Percentiles rank a stretch among this genome's conserved stretches.
Evolutionary conservation across 371 early-diverging fungal species (phyloP).

Genomic region (Mucor indicus): DNA sequence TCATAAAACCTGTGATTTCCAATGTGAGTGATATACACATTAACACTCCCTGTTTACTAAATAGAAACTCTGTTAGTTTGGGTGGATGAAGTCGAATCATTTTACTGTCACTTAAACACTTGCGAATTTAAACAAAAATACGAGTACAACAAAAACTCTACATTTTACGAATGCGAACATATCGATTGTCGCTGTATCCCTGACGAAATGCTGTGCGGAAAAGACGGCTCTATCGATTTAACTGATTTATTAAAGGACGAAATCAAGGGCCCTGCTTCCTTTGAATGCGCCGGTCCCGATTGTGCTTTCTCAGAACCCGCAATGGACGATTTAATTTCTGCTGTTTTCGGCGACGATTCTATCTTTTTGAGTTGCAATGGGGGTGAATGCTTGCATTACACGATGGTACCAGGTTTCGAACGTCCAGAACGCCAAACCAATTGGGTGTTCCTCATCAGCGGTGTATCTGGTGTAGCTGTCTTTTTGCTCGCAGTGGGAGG

Average conservation of each 20-base stretch:
- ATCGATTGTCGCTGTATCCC: constrained; percentile 74
- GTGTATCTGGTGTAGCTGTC: constrained; percentile 55
- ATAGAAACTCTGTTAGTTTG: constrained; percentile 61
- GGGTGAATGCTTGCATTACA: constrained; percentile 87
- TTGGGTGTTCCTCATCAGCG: constrained; percentile 57
- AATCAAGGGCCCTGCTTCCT: constrained; percentile 74
- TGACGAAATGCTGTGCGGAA: constrained; percentile 75
- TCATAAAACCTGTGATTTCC: constrained; percentile 60
- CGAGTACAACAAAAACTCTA: constrained; percentile 47
- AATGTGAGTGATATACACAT: constrained; percentile 41
- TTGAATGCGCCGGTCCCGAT: constrained; percentile 57
- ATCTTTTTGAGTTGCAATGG: constrained; percentile 70
- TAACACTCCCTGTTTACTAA: neutral
- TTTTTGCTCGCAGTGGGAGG: constrained; percentile 51
- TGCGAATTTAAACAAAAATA: constrained; percentile 47
- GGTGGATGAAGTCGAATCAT: constrained; percentile 75
- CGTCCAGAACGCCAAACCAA: constrained; percentile 57
- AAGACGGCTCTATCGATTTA: constrained; percentile 73
- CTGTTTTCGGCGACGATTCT: constrained; percentile 73
- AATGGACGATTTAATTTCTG: constrained; percentile 70
- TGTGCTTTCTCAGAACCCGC: constrained; percentile 75
- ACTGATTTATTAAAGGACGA: constrained; percentile 69
- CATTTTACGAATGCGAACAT: constrained; percentile 58
- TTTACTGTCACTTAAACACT: constrained; percentile 69
- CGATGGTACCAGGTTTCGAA: constrained; percentile 80